Evolutionary conservation across 2,329 filamentous ascomycete species (phyloP), one percentile per base, ranked within the genome.

Genomic region (Fusarium sulawesiense): DNA sequence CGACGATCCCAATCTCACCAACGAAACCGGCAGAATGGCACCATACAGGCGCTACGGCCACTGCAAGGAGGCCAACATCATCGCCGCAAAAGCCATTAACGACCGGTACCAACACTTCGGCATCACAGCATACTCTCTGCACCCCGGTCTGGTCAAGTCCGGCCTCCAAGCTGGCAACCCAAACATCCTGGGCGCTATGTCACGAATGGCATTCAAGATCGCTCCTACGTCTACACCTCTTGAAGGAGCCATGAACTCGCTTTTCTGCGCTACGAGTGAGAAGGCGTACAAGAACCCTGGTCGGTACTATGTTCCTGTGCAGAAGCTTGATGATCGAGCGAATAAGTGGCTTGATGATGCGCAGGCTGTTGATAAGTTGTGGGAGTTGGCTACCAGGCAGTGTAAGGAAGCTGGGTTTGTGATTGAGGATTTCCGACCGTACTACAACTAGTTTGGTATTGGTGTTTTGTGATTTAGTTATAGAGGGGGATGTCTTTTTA

Each of bases 111-210:
- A 44, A 7, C 32, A 53, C 3, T 18, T 51, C 42, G 73, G 72
- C 1, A 60, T 76, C 0, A 75, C 74, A 21, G 74, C 74, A 6
- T 76, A 73, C 37, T 72, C 74, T 0, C 21, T 75, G 2, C 74
- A 74, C 45, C 74, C 73, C 0, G 74, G 74, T 1, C 53, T 76
- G 13, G 62, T 76, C 37, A 60, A 59, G 11, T 71, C 74, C 1
- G 53, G 55, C 23, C 58, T 76, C 3, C 74, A 76, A 29, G 56
- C 55, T 7, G 54, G 62, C 7, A 66, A 71, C 11, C 37, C 60
- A 2, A 67, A 27, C 12, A 37, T 71, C 9, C 40, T 76, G 3
- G 73, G 74, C 8, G 50, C 30, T 4, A 37, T 72, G 18, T 53
- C 66, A 3, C 64, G 73, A 10, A 37, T 64, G 5, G 53, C 62